A percentile compares a stretch with the other conserved stretches of the same genome.
Evolutionary conservation across 768 basidiomycete species (phyloP).

Genomic region (Rhizopogon vesiculosus): DNA sequence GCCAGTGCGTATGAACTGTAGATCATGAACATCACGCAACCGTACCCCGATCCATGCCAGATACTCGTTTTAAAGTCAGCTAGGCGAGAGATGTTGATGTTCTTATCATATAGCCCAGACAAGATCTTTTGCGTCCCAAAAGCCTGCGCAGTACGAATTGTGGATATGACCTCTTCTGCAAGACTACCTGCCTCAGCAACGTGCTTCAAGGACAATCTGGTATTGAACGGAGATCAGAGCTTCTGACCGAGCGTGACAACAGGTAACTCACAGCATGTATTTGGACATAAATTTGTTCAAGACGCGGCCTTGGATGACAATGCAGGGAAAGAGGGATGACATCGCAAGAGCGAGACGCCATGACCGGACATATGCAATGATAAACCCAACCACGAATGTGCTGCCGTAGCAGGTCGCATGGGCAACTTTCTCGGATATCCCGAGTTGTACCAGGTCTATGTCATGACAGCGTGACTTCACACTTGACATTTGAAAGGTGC

Average conservation of each 20-base stretch:
- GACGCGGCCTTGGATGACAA: slow-evolving; percentile 35
- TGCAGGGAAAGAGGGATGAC: slow-evolving; percentile 46
- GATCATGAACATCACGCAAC: slow-evolving; percentile 46
- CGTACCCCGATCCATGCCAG: slow-evolving; percentile 32
- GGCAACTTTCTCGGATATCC: slow-evolving; percentile 49
- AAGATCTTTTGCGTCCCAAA: slow-evolving; percentile 47
- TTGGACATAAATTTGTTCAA: slow-evolving; percentile 32
- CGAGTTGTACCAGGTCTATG: slow-evolving; percentile 43
- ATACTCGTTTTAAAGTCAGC: slow-evolving; percentile 32
- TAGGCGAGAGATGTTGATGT: slow-evolving; percentile 30
- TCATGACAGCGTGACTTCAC: neutral
- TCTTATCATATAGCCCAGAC: slow-evolving; percentile 37
- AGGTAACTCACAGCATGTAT: slow-evolving; percentile 20
- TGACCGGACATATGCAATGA: slow-evolving; percentile 31
- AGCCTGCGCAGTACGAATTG: slow-evolving; percentile 51
- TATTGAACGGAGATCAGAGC: neutral
- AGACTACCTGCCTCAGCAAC: slow-evolving; percentile 45
- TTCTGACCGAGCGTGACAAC: too few relatives aligned
- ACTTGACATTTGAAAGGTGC: neutral
- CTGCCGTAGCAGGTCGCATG: slow-evolving; percentile 31
- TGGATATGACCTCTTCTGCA: slow-evolving; percentile 56
- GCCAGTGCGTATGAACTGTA: slow-evolving; percentile 34
- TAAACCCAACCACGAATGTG: slow-evolving; percentile 47
- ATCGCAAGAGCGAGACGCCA: slow-evolving; percentile 50
- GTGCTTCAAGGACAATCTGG: slow-evolving; percentile 36